phyloP scores from a whole-genome alignment of 352 stramenopile species.

The Globisporangium splendens region DNA sequence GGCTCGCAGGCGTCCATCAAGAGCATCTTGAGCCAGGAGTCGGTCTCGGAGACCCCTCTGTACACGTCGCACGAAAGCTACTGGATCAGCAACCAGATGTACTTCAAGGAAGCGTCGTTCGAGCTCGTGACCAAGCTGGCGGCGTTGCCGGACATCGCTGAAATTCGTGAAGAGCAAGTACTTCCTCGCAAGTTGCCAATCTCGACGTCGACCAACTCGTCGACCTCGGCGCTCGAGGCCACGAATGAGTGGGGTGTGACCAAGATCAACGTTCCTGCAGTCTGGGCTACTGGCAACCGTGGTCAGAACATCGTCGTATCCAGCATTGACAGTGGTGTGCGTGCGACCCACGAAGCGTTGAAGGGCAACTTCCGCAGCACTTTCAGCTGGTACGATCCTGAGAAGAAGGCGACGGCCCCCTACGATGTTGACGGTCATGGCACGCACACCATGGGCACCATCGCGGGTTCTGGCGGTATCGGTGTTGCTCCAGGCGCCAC shows the following conservation, averaged over 20 bases:
- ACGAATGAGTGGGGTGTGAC: slow-evolving; percentile 4
- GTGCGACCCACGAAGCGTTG: slow-evolving; percentile 22
- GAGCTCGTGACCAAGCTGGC: slow-evolving; percentile 18
- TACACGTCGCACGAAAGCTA: not conserved
- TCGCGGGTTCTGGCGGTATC: slow-evolving; percentile 25
- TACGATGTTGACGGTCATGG: slow-evolving; percentile 25
- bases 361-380: slow-evolving; percentile 21
- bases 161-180: slow-evolving; percentile 16
- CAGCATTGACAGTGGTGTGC: slow-evolving; percentile 30
- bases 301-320: slow-evolving; percentile 24
- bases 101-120: slow-evolving; percentile 14
- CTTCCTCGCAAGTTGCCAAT: slow-evolving; percentile 1
- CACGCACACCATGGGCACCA: slow-evolving; percentile 35
- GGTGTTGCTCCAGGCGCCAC: slow-evolving; percentile 33
- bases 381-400: slow-evolving; percentile 31
- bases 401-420: slow-evolving; percentile 7
- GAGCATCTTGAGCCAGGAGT: not conserved
- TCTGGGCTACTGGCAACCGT: slow-evolving; percentile 26
- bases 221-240: not conserved
- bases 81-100: slow-evolving; percentile 18
- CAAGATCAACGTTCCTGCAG: slow-evolving; percentile 17
- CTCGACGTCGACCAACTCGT: not conserved
- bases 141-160: slow-evolving; percentile 2
- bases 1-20: not conserved
- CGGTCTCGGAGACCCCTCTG: not conserved